Base-by-base conservation (phyloP, 108 stramenopile species). In the Chaetoceros tenuissimus region DNA sequence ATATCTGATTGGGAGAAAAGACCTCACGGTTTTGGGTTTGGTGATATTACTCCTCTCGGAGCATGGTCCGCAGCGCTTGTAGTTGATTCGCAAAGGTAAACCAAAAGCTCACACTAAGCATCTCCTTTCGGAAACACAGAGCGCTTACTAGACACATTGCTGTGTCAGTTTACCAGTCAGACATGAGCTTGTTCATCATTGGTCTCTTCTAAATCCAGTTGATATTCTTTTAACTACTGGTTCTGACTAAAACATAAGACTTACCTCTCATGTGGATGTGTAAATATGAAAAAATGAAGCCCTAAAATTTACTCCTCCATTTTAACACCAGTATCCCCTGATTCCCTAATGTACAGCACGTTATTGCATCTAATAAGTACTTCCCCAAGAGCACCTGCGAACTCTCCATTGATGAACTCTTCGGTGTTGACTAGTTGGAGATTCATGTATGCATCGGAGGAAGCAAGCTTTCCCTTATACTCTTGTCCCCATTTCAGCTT, bases 401-500 rank as follows among this genome's bases (percentile, higher is more conserved):
- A 76, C 52, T 92, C 77, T 0, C 96, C 96, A 65, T 96, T 95
- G 46, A 99, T 77, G 55, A 79, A 98, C 72, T 99, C 98, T 72
- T 97, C 93, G 7, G 94, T 89, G 5, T 79, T 71, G 25, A 81
- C 61, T 31, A 99, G 70, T 60, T 92, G 85, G 52, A 99, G 68
- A 72, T 99, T 99, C 94, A 98, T 96, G 88, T 99, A 99, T 20
- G 88, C 84, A 72, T 99, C 99, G 16, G 85, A 74, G 5, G 87
- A 84, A 25, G 87, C 62, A 3, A 99, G 85, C 53, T 78, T 85
- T 10, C 98, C 99, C 55, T 87, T 79, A 63, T 95, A 95, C 72
- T 92, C 90, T 88, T 97, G 94, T 16, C 99, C 99, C 99, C 99
- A 99, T 69, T 99, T 99, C 31, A 99, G 89, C 48, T 95, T 95